Evolutionary conservation across 257 asterid genomes (phyloP).

Genomic region (Fraxinus quadrangulata): DNA sequence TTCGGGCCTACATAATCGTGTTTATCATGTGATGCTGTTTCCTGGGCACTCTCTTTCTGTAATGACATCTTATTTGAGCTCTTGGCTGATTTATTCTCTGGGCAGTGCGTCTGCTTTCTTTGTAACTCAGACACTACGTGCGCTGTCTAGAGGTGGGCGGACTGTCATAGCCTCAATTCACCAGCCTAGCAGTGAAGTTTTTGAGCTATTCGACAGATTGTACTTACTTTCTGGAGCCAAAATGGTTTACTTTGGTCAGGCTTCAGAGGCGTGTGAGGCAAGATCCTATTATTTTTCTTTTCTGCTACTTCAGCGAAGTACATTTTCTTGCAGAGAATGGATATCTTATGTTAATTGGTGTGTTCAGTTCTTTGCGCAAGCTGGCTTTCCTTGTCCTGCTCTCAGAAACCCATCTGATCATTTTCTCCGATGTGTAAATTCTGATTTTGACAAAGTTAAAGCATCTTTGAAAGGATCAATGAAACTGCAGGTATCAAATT

Average conservation of each 20-base stretch:
- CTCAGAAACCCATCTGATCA: constrained; percentile 94
- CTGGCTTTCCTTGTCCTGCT: constrained; percentile 98
- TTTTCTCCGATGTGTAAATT: constrained; percentile 83
- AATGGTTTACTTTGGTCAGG: constrained; percentile 88
- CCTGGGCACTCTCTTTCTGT: background rate
- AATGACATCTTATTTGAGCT: background rate
- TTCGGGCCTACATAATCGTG: background rate
- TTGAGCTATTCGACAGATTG: constrained; percentile 83
- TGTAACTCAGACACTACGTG: constrained; percentile 82
- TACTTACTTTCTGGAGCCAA: constrained; percentile 88
- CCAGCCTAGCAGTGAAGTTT: constrained; percentile 98
- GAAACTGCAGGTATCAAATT: constrained; percentile 68
- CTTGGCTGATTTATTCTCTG: background rate
- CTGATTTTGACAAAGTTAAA: constrained; percentile 94
- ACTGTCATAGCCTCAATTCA: constrained; percentile 95
- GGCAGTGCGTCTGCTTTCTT: constrained; percentile 96
- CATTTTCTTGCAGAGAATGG: background rate
- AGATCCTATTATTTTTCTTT: background rate
- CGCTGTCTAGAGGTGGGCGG: constrained; percentile 82
- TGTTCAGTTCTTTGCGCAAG: constrained; percentile 85
- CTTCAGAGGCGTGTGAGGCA: constrained; percentile 90
- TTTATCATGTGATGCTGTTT: background rate
- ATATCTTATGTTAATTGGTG: constrained; percentile 16
- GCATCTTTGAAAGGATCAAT: constrained; percentile 95
- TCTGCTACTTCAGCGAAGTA: background rate